Conservation (phyloP, 495 filamentous ascomycete genomes). For the Penicillium parvum region DNA sequence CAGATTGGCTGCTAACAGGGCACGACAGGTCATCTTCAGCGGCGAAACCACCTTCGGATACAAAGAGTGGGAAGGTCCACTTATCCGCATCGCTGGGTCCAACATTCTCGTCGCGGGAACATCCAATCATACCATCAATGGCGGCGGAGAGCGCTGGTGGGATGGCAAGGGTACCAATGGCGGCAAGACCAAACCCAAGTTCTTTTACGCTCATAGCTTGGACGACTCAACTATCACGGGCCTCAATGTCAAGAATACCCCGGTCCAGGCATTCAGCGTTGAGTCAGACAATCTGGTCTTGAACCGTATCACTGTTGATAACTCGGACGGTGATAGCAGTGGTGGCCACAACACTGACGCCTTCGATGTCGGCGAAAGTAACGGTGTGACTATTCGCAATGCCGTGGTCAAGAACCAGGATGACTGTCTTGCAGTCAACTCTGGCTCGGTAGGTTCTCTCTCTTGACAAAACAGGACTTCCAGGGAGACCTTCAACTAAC, state of each 20-base stretch:
- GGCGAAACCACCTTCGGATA: conserved; percentile 52
- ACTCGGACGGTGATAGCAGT: conserved; percentile 49
- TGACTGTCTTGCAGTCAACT: conserved; percentile 61
- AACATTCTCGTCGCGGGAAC: conserved; percentile 41
- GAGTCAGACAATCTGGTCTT: conserved; percentile 49
- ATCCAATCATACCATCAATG: conserved; percentile 38
- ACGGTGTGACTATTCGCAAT: conserved; percentile 49
- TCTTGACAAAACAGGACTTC: neutral
- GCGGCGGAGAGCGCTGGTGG: conserved; percentile 46
- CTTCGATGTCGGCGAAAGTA: conserved; percentile 55
- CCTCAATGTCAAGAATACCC: conserved; percentile 53
- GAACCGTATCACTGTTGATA: conserved; percentile 53
- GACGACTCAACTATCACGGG: conserved; percentile 39
- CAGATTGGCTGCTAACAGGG: neutral
- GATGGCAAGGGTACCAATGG: conserved; percentile 48
- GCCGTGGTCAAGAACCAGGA: conserved; percentile 53
- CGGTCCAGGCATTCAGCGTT: conserved; percentile 59
- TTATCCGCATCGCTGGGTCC: conserved; percentile 44
- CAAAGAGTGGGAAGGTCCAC: conserved; percentile 50
- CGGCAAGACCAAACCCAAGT: conserved; percentile 53
- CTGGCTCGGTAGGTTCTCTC: conserved; percentile 13
- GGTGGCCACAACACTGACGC: conserved; percentile 63
- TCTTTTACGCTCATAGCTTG: conserved; percentile 48
- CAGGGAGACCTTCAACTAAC: neutral
- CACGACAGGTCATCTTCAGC: conserved; percentile 44